phyloP scores from a whole-genome alignment of 768 basidiomycete genomes.

The Hericium rajendrae region DNA sequence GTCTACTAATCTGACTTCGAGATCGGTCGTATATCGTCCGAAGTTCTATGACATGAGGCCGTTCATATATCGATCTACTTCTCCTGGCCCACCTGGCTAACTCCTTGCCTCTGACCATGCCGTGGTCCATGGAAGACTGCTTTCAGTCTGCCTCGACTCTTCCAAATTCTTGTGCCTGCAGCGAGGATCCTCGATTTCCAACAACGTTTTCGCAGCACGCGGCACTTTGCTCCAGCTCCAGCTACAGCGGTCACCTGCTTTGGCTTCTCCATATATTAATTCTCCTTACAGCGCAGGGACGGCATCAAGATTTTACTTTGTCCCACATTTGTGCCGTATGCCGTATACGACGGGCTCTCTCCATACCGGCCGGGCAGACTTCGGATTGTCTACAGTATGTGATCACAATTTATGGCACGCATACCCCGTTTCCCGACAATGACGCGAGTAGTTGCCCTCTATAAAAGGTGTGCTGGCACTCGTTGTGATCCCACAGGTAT shows the following conservation, averaged over 20 bases:
- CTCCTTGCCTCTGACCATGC: no score
- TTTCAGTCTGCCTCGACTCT: no score
- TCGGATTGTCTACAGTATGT: not conserved
- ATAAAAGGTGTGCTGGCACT: not conserved
- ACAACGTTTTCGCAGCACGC: no score
- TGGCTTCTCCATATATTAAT: not conserved
- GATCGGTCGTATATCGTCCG: no score
- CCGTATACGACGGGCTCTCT: not conserved
- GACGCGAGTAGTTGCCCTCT: not conserved
- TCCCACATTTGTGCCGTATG: not conserved
- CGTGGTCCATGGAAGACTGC: no score
- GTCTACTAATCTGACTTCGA: no score
- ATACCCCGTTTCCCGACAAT: not conserved
- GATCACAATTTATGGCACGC: not conserved
- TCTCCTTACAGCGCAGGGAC: not conserved
- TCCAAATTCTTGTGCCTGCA: no score
- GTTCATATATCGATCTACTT: no score
- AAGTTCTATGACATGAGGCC: no score
- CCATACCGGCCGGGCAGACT: not conserved
- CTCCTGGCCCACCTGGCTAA: no score
- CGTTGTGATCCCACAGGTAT: not conserved
- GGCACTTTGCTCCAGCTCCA: not conserved
- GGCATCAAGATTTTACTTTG: not conserved
- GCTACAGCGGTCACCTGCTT: not conserved
- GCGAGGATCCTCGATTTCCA: no score